These are phyloP conservation scores for Chrysochromulina tobinii DNA, from an alignment of 78 protist genomes.

Conservation along the genomic window DNA sequence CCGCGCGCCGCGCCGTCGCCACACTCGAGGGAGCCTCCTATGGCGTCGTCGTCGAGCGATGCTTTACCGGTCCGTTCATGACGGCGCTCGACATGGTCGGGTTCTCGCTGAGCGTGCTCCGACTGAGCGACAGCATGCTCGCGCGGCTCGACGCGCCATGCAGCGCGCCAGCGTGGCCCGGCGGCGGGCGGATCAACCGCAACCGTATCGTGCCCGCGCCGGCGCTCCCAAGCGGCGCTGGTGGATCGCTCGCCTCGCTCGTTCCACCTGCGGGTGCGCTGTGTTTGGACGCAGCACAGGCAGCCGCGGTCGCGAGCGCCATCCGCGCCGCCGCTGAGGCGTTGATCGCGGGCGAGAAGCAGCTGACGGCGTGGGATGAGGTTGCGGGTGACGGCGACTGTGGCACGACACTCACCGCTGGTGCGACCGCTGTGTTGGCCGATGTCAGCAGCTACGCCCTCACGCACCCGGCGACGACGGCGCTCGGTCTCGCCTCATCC, in stretches of 20 bases:
- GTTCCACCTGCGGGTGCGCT: background rate
- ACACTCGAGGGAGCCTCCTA: background rate
- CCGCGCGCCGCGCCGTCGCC: background rate
- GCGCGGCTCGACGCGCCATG: background rate
- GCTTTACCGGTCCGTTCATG: conserved; percentile 25
- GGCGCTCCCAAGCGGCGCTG: background rate
- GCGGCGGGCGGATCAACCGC: background rate
- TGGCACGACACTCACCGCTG: background rate
- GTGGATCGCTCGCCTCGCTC: background rate
- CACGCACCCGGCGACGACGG: background rate
- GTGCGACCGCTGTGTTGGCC: background rate
- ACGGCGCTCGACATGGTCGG: conserved; percentile 33
- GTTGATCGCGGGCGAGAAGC: background rate
- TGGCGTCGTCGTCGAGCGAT: background rate
- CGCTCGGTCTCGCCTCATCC: background rate
- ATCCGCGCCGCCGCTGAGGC: no score
- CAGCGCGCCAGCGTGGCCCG: background rate
- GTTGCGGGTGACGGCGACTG: background rate
- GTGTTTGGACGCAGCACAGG: no score
- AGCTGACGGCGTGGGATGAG: background rate
- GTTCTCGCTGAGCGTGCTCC: background rate
- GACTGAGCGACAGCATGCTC: background rate
- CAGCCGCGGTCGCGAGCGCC: no score
- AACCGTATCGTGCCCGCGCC: background rate
- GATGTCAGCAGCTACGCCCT: background rate